phyloP scores from a whole-genome alignment of 805 yeast genomes.

The Saccharomycopsis javanensis region DNA sequence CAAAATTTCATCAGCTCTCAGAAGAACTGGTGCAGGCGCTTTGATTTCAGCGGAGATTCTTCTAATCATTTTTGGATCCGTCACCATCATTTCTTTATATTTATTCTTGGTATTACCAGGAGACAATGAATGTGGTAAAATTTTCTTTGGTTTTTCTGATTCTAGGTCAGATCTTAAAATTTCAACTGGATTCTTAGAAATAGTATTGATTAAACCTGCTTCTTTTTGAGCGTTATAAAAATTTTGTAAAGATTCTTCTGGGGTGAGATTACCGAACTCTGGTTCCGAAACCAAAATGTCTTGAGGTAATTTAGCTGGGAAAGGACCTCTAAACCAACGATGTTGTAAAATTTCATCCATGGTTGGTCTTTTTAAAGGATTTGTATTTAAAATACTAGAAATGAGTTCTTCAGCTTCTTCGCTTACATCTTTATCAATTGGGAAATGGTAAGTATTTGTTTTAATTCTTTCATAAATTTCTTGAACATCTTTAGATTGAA shows the following conservation, averaged over 20 bases:
- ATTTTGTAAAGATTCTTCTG: conserved; percentile 55
- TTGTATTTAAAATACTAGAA: conserved; percentile 58
- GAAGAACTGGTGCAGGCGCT: conserved; percentile 27
- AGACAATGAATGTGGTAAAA: conserved; percentile 81
- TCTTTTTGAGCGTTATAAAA: conserved; percentile 54
- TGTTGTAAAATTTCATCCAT: conserved; percentile 70
- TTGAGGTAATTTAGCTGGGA: conserved; percentile 62
- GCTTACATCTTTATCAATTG: conserved; percentile 55
- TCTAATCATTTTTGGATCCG: conserved; percentile 27
- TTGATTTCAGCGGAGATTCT: conserved; percentile 24
- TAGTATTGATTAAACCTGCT: conserved; percentile 42
- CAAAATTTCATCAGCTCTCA: conserved; percentile 31
- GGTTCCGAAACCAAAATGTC: conserved; percentile 58
- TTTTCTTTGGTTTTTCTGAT: conserved; percentile 54
- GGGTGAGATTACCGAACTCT: conserved; percentile 42
- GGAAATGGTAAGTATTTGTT: conserved; percentile 69
- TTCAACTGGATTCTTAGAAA: conserved; percentile 52
- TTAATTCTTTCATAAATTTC: conserved; percentile 89
- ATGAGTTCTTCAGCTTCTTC: conserved; percentile 67
- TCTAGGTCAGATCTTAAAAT: conserved; percentile 60
- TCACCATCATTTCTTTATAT: conserved; percentile 57
- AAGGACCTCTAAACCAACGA: conserved; percentile 80
- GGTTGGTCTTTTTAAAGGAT: conserved; percentile 75
- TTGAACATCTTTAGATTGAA: conserved; percentile 91
- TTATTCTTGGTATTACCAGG: conserved; percentile 87